A percentile compares a stretch with the other conserved stretches of the same genome.
Evolutionary conservation across 306 rosid genomes (phyloP).

Genomic region (Castanospermum australe): DNA sequence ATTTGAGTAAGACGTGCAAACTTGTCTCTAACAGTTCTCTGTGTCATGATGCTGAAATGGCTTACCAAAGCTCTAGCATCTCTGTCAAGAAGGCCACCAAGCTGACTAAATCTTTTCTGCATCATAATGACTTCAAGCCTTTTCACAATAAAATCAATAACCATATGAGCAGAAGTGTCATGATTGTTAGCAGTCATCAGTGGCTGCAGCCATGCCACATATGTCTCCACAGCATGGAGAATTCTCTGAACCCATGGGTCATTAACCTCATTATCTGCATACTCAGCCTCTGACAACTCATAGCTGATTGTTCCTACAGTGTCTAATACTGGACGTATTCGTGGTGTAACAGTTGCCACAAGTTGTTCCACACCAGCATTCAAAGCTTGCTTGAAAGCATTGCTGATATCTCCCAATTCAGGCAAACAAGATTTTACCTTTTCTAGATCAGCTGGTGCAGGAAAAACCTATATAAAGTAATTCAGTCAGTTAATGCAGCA

Average conservation of each 20-base stretch:
- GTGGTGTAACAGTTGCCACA: slow-evolving; percentile 74
- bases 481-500: slow-evolving; percentile 1
- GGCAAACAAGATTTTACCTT: slow-evolving; percentile 91
- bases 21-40: slow-evolving; percentile 93
- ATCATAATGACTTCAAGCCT: slow-evolving; percentile 97
- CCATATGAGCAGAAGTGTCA: slow-evolving; percentile 76
- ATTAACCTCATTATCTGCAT: slow-evolving; percentile 93
- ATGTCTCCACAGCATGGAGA: slow-evolving; percentile 88
- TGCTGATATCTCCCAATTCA: slow-evolving; percentile 84
- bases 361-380: slow-evolving; percentile 83
- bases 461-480: slow-evolving; percentile 61
- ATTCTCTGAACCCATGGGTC: slow-evolving; percentile 99
- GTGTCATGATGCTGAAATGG: slow-evolving; percentile 92
- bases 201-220: slow-evolving; percentile 85
- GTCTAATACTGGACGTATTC: slow-evolving; percentile 81
- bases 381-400: slow-evolving; percentile 83
- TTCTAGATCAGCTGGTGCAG: slow-evolving; percentile 80
- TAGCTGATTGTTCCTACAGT: slow-evolving; percentile 83
- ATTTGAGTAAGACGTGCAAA: slow-evolving; percentile 94
- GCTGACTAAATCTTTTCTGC: slow-evolving; percentile 95
- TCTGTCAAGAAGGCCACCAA: slow-evolving; percentile 95
- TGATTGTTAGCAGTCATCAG: slow-evolving; percentile 89
- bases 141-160: slow-evolving; percentile 83
- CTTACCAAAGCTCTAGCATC: slow-evolving; percentile 92
- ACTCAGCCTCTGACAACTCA: slow-evolving; percentile 87